Evolutionary conservation across 257 asterid genomes (phyloP).

Genomic region (Ligustrum vulgare): DNA sequence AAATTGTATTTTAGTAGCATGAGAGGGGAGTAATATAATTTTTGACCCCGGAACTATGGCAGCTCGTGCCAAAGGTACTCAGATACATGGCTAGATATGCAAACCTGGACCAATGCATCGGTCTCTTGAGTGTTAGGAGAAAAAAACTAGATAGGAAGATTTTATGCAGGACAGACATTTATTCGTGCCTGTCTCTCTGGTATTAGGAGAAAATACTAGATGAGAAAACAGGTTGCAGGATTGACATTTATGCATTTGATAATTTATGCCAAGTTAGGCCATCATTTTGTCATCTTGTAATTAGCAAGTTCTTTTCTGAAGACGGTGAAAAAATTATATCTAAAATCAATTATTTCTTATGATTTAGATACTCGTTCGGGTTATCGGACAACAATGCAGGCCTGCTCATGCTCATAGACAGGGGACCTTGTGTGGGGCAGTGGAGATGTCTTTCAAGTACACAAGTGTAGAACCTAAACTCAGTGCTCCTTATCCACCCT

Average conservation of each 20-base stretch:
- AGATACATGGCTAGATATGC: background rate
- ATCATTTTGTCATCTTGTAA: background rate
- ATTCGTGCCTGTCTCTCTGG: background rate
- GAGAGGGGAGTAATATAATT: background rate
- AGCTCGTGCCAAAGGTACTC: background rate
- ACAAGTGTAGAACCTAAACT: conserved; percentile 17
- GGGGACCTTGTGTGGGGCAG: conserved; percentile 30
- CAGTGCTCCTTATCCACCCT: background rate
- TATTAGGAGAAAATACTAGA: background rate
- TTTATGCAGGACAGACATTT: background rate
- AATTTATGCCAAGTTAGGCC: background rate
- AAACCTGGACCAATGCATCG: background rate
- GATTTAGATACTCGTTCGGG: conserved; percentile 31
- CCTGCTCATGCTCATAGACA: conserved; percentile 29
- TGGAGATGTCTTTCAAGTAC: conserved; percentile 30
- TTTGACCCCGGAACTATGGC: background rate
- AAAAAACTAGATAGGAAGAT: background rate
- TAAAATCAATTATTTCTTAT: background rate
- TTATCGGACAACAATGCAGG: conserved; percentile 18
- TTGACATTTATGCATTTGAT: background rate
- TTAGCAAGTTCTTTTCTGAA: background rate
- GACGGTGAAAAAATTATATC: background rate
- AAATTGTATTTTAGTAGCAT: background rate
- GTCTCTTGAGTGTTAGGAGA: background rate
- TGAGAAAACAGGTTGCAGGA: background rate